A percentile compares a stretch with the other conserved stretches of the same genome.
Conservation (phyloP, 768 basidiomycete species). For the Brasilioporus rufonigricans region DNA sequence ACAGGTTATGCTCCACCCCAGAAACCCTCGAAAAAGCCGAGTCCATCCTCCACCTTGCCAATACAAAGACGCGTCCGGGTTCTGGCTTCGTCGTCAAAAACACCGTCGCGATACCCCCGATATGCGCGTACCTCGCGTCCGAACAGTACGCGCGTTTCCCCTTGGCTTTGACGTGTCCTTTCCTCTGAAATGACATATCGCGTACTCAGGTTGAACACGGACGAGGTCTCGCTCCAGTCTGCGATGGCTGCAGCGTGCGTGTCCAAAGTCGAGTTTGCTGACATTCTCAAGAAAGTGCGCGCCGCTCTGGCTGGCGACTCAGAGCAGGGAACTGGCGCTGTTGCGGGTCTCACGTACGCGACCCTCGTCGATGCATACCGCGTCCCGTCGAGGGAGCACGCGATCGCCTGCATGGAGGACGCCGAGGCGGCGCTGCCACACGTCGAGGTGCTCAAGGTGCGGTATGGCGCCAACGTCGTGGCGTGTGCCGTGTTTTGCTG, state of each 20-base stretch:
- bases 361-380: constrained; percentile 31
- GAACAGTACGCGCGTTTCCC: constrained; percentile 27
- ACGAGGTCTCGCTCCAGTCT: constrained; percentile 29
- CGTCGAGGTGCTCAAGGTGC: constrained; percentile 14
- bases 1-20: constrained; percentile 18
- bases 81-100: constrained; percentile 28
- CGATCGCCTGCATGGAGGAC: constrained; percentile 34
- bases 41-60: constrained; percentile 21
- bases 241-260: constrained; percentile 27
- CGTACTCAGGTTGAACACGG: constrained; percentile 21
- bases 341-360: constrained; percentile 26
- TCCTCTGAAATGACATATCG: not conserved
- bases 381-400: constrained; percentile 9
- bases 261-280: constrained; percentile 16
- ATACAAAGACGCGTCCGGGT: constrained; percentile 26
- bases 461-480: constrained; percentile 22
- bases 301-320: constrained; percentile 14
- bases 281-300: constrained; percentile 23
- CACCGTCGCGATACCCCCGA: constrained; percentile 22
- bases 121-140: constrained; percentile 34
- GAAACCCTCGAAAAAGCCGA: constrained; percentile 25
- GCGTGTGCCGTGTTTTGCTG: constrained; percentile 46
- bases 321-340: not conserved
- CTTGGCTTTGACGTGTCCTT: not conserved
- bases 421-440: constrained; percentile 28